Evolutionary conservation across 768 basidiomycete genomes (phyloP), one percentile per base, ranked within the genome.

Genomic region (Cytidiella melzeri): DNA sequence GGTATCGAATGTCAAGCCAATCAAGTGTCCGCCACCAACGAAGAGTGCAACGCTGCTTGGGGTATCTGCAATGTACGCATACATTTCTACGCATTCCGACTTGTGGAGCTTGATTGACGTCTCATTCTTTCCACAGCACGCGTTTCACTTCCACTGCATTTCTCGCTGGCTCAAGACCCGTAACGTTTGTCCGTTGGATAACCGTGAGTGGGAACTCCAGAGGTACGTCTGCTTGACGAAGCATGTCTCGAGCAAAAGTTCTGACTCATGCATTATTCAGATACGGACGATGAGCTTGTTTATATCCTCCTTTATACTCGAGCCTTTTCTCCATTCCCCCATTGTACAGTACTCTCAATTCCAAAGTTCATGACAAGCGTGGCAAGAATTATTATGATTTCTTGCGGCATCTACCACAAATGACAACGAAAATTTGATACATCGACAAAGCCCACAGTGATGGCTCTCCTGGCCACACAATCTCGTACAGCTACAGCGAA

Each of bases 1-100:
- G 95, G 96, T 73, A 99, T 99, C 66, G 96, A 99, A 65, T 99
- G 96, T 67, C 96, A 99, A 67, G 96, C 96, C 39, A 98, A 99
- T 67, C 96, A 98, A 65, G 90, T 94, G 3, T 96, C 93, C 23
- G 91, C 94, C 12, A 92, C 92, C 6, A 92, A 85, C 58, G 95
- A 98, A 60, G 95, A 95, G 64, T 94, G 92, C 62, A 97, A 95
- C 49, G 94, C 94, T 2, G 95, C 95, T 2, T 99, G 96, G 96
- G 96, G 96, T 43, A 93, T 95, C 43, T 99, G 96, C 68, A 99
- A 99, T 66, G 95, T 95, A 62, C 7, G 30, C 34, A 80, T 67
- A 30, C 26, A 41, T 30, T 23, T 21, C 12, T 20, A 39, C 50
- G 41, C 43, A 15, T 18, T 21, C 30, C 15, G 25, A 30, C 21